Evolutionary conservation across 164 flowering plant genomes (phyloP).

Genomic region (Houttuynia cordata): DNA sequence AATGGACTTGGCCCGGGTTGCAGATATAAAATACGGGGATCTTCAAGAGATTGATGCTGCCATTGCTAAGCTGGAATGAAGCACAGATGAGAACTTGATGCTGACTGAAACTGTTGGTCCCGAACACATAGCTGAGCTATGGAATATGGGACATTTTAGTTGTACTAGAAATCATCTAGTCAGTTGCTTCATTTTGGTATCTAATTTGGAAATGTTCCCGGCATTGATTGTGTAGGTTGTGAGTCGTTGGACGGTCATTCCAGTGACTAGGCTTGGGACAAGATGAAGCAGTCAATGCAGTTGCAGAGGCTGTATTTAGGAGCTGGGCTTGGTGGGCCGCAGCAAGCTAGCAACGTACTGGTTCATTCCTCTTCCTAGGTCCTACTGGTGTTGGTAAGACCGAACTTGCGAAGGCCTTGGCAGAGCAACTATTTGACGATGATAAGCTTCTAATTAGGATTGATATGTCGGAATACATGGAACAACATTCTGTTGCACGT

Average conservation of each 20-base stretch:
- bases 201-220: not conserved
- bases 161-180: not conserved
- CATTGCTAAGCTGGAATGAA: slow-evolving; percentile 51
- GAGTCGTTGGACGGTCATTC: slow-evolving; percentile 92
- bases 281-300: slow-evolving; percentile 64
- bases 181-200: not conserved
- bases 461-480: slow-evolving; percentile 98
- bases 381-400: slow-evolving; percentile 98
- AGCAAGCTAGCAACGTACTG: slow-evolving; percentile 89
- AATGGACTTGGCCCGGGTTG: slow-evolving; percentile 76
- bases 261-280: slow-evolving; percentile 84
- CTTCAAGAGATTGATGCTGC: slow-evolving; percentile 69
- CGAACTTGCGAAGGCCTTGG: slow-evolving; percentile 90
- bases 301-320: slow-evolving; percentile 88
- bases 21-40: slow-evolving; percentile 68
- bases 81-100: slow-evolving; percentile 45
- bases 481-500: slow-evolving; percentile 83
- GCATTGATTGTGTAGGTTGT: slow-evolving; percentile 30
- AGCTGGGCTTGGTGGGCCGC: slow-evolving; percentile 77
- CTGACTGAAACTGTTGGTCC: slow-evolving; percentile 78
- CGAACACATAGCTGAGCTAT: slow-evolving; percentile 67
- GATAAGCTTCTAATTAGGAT: slow-evolving; percentile 65
- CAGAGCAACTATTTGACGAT: slow-evolving; percentile 88
- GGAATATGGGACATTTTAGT: not conserved
- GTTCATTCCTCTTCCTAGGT: slow-evolving; percentile 77